Percentiles rank a stretch among this genome's conserved stretches.
Conservation (phyloP, 306 rosid species). For the Benincasa hispida region DNA sequence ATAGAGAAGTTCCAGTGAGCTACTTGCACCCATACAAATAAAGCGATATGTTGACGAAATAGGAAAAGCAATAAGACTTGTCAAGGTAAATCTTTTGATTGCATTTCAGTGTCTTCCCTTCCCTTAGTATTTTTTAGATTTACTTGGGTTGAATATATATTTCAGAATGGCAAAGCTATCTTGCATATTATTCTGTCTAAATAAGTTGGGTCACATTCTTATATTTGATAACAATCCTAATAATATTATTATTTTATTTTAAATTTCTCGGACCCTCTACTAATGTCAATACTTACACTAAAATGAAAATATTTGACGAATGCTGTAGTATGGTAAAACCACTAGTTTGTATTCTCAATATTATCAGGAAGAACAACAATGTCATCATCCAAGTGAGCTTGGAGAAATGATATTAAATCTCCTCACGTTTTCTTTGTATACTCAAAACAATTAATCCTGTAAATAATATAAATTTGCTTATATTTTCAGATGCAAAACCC, state of each 20-base stretch:
- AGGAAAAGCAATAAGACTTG: constrained; percentile 54
- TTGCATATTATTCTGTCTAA: background rate
- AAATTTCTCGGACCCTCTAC: background rate
- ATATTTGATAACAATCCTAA: too few relatives aligned
- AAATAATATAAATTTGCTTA: background rate
- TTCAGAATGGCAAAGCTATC: background rate
- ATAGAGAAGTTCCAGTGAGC: constrained; percentile 86
- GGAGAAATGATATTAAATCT: background rate
- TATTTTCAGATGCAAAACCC: constrained; percentile 64
- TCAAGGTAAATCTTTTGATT: constrained; percentile 43
- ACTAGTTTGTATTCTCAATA: background rate
- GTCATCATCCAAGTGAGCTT: background rate
- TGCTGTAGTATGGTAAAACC: background rate
- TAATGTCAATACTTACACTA: background rate
- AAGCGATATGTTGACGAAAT: constrained; percentile 34
- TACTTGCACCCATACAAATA: background rate
- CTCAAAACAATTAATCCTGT: background rate
- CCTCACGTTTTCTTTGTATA: background rate
- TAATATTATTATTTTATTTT: too few relatives aligned
- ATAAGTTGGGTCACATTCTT: too few relatives aligned
- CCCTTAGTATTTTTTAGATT: background rate
- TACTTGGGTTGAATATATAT: background rate
- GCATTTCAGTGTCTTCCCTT: background rate
- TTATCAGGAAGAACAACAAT: background rate
- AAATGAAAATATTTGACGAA: background rate